Evolutionary conservation across 805 yeast species (phyloP).

Genomic region (Ogataea kodamae): DNA sequence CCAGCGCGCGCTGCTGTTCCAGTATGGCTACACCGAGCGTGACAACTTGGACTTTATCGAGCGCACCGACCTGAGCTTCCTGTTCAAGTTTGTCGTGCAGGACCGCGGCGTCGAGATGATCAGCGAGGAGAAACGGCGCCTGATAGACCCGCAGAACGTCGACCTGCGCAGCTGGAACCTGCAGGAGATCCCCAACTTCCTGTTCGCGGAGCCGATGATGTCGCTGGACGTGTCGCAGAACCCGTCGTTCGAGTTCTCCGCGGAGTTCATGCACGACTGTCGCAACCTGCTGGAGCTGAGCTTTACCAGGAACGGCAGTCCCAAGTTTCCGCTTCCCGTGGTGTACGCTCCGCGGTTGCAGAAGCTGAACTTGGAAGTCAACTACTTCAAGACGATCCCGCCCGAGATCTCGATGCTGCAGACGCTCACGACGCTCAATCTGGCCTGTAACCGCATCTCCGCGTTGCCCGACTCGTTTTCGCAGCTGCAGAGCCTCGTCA

Average conservation of each 20-base stretch:
- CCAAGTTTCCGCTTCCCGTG: conserved; percentile 70
- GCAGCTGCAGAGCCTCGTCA: conserved; percentile 48
- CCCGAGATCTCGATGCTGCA: conserved; percentile 49
- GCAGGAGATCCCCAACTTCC: conserved; percentile 79
- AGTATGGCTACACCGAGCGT: conserved; percentile 76
- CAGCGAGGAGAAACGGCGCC: conserved; percentile 31
- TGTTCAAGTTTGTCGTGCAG: conserved; percentile 78
- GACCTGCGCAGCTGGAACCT: conserved; percentile 69
- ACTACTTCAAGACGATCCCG: conserved; percentile 66
- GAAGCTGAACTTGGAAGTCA: conserved; percentile 71
- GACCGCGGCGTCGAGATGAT: conserved; percentile 51
- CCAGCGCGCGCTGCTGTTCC: conserved; percentile 65
- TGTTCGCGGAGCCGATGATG: conserved; percentile 79
- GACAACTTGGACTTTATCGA: conserved; percentile 78
- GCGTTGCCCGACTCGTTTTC: conserved; percentile 60
- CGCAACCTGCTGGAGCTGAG: conserved; percentile 63
- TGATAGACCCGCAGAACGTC: conserved; percentile 67
- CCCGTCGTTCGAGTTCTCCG: conserved; percentile 79
- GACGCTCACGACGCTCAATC: conserved; percentile 54
- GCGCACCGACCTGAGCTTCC: conserved; percentile 75
- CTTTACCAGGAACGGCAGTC: conserved; percentile 69
- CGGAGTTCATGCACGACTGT: conserved; percentile 80
- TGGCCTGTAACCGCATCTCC: conserved; percentile 73
- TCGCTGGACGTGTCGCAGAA: conserved; percentile 80
- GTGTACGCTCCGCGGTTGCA: conserved; percentile 65